phyloP scores from a whole-genome alignment of 805 yeast genomes.

The Sugiyamaella floridensis region DNA sequence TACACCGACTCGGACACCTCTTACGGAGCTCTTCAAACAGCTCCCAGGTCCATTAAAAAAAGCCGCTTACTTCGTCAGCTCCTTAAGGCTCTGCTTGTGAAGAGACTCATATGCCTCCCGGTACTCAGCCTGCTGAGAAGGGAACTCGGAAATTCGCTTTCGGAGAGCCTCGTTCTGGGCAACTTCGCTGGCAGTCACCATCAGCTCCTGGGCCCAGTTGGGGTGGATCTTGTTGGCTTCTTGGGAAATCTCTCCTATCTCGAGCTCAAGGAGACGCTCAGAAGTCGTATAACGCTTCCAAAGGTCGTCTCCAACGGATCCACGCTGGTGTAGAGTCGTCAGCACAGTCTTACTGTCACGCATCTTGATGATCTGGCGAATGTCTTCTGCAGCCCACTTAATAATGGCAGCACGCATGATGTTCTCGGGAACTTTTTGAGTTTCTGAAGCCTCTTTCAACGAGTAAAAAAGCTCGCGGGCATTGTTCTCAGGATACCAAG shows the following conservation, averaged over 20 bases:
- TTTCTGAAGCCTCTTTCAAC: constrained; percentile 40
- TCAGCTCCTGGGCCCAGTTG: constrained; percentile 74
- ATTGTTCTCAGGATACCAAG: constrained; percentile 63
- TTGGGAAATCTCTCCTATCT: constrained; percentile 63
- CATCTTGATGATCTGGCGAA: constrained; percentile 74
- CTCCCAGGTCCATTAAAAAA: background rate
- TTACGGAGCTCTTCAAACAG: background rate
- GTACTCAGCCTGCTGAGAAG: constrained; percentile 18
- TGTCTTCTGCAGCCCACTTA: constrained; percentile 77
- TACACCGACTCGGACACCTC: too few relatives aligned
- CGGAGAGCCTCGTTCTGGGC: constrained; percentile 88
- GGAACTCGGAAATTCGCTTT: constrained; percentile 48
- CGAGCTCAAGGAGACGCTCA: constrained; percentile 70
- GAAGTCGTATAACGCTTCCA: constrained; percentile 75
- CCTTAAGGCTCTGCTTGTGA: constrained; percentile 11
- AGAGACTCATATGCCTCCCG: constrained; percentile 16
- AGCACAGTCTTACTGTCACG: constrained; percentile 71
- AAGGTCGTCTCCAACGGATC: constrained; percentile 85
- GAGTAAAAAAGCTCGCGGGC: constrained; percentile 58
- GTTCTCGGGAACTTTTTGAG: constrained; percentile 66
- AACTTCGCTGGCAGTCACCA: constrained; percentile 78
- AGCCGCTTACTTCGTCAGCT: constrained; percentile 2
- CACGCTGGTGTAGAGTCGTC: constrained; percentile 69
- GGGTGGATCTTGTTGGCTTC: constrained; percentile 69
- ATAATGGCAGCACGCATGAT: constrained; percentile 62